These are phyloP conservation scores for Diddensiella caesifluorescens DNA, from an alignment of 805 yeast species.

Conservation along the genomic window DNA sequence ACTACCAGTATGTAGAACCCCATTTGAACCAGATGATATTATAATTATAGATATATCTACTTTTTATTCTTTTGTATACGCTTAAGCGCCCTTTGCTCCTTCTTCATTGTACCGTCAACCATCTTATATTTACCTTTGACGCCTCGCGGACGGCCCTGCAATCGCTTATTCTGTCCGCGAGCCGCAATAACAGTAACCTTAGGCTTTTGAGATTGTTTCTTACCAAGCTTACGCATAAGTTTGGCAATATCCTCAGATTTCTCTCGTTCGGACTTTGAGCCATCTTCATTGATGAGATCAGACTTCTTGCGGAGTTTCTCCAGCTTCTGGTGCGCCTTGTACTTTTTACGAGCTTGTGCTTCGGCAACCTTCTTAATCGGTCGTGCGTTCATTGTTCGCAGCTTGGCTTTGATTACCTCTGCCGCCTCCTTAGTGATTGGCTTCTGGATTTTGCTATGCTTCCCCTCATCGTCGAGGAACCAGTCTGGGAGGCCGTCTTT, in stretches of 20 bases:
- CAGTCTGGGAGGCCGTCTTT: slow-evolving; percentile 90
- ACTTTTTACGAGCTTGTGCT: slow-evolving; percentile 93
- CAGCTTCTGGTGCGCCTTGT: slow-evolving; percentile 81
- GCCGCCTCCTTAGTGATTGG: slow-evolving; percentile 96
- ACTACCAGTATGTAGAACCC: no score
- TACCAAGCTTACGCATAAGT: slow-evolving; percentile 73
- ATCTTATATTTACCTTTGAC: slow-evolving; percentile 96
- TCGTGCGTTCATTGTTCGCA: slow-evolving; percentile 84
- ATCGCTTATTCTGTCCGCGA: slow-evolving; percentile 73
- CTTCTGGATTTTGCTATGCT: slow-evolving; percentile 74
- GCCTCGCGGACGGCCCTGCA: slow-evolving; percentile 95
- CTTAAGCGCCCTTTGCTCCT: slow-evolving; percentile 88
- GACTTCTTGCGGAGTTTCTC: slow-evolving; percentile 91
- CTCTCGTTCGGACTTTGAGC: slow-evolving; percentile 82
- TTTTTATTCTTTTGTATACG: slow-evolving; percentile 84
- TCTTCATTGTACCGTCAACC: slow-evolving; percentile 98
- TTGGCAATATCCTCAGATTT: slow-evolving; percentile 89
- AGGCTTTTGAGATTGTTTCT: slow-evolving; percentile 67
- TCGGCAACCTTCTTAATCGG: slow-evolving; percentile 98
- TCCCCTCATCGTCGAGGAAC: slow-evolving; percentile 90
- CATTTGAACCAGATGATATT: no score
- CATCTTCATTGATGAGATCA: slow-evolving; percentile 83
- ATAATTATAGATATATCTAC: no score
- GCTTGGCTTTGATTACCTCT: slow-evolving; percentile 65
- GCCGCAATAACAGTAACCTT: slow-evolving; percentile 88